These are phyloP conservation scores for Guadua angustifolia DNA, from an alignment of 176 grass and related monocot species.

Conservation along the genomic window DNA sequence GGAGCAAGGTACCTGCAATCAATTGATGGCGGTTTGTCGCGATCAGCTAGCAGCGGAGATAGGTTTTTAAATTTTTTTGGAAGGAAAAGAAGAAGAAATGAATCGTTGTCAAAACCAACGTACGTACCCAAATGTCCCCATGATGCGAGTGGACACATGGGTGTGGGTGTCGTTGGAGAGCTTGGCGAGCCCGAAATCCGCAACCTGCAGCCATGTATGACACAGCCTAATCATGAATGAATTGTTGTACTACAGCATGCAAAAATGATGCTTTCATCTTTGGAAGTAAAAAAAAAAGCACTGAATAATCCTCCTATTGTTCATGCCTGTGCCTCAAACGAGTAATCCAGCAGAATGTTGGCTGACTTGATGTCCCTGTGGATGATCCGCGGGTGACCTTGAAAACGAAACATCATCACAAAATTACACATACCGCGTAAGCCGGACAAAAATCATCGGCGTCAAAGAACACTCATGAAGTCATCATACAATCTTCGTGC, in stretches of 20 bases:
- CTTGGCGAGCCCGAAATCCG: slow-evolving; percentile 92
- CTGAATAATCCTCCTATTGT: not conserved
- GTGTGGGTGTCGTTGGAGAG: slow-evolving; percentile 63
- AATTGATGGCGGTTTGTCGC: not conserved
- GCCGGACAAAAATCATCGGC: not conserved
- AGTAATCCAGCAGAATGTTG: slow-evolving; percentile 85
- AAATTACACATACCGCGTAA: not conserved
- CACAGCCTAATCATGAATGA: not conserved
- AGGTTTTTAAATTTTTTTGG: no score
- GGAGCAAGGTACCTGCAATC: slow-evolving; percentile 71
- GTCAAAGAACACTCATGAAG: not conserved
- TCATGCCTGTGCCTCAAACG: slow-evolving; percentile 80
- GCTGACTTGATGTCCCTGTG: slow-evolving; percentile 91
- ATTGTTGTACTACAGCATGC: not conserved
- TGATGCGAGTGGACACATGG: slow-evolving; percentile 80
- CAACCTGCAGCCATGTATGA: slow-evolving; percentile 49
- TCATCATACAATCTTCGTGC: slow-evolving; percentile 79
- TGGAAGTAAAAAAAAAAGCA: not conserved
- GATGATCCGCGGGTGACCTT: slow-evolving; percentile 87
- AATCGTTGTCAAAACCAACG: no score
- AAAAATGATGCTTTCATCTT: not conserved
- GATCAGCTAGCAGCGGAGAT: no score
- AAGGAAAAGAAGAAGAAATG: no score
- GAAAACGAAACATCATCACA: slow-evolving; percentile 10
- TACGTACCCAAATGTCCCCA: slow-evolving; percentile 75